Conservation (phyloP, 805 yeast species). For the Limtongia smithiae region DNA sequence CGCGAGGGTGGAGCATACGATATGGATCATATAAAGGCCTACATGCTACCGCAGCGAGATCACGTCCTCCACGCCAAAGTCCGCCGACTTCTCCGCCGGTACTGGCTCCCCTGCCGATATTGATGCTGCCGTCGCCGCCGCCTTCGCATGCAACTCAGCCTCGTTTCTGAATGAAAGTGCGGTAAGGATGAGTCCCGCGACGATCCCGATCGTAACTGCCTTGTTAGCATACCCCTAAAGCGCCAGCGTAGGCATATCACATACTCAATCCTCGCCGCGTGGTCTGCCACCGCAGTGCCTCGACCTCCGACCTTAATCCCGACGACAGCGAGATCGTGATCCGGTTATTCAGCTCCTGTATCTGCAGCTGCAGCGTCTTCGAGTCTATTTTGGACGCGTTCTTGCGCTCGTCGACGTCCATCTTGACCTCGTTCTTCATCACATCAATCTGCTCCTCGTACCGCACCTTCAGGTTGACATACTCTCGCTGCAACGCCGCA, state of each 20-base stretch:
- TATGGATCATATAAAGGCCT: no score
- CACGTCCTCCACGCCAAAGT: background rate
- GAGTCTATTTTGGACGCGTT: slow-evolving; percentile 77
- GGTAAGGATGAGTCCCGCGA: slow-evolving; percentile 18
- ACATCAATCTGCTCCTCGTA: slow-evolving; percentile 58
- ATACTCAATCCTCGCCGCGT: slow-evolving; percentile 73
- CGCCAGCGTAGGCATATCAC: slow-evolving; percentile 1
- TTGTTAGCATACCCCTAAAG: background rate
- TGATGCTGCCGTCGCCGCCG: slow-evolving; percentile 1
- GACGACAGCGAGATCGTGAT: slow-evolving; percentile 78
- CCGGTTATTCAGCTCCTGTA: slow-evolving; percentile 80
- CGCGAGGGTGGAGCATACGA: no score
- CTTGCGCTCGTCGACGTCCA: slow-evolving; percentile 80
- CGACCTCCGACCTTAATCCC: slow-evolving; percentile 81
- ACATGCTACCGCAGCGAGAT: background rate
- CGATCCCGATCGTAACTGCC: slow-evolving; percentile 22
- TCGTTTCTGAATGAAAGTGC: slow-evolving; percentile 18
- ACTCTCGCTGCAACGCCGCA: slow-evolving; percentile 66
- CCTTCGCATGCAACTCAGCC: slow-evolving; percentile 6
- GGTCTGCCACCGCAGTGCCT: slow-evolving; percentile 86
- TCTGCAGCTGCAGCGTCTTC: slow-evolving; percentile 59
- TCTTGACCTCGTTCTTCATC: slow-evolving; percentile 71
- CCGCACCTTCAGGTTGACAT: slow-evolving; percentile 72
- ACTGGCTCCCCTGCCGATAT: slow-evolving; percentile 3
- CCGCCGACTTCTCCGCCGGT: background rate